Evolutionary conservation across 257 asterid genomes (phyloP), one percentile per base, ranked within the genome.

Genomic region (Solanum chiquidenum): DNA sequence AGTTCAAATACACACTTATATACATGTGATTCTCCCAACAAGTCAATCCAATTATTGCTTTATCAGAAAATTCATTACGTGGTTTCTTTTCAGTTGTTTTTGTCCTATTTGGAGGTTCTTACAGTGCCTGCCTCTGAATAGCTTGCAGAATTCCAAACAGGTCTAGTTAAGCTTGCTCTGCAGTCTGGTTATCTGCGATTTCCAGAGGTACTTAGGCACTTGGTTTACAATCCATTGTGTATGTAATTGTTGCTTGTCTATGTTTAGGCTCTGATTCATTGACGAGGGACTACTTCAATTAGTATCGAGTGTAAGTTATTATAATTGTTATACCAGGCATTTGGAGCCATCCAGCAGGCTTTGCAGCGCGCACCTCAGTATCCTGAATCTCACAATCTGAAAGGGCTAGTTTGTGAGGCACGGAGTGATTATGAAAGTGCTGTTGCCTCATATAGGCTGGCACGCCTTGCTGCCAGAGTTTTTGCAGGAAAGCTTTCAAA

Each of bases 121-220:
- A 80, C 42, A 18, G 27, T 80, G 68, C 68, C 87, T 88, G 79
- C 89, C 76, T 77, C 68, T 88, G 85, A 88, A 87, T 93, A 97
- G 99, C 94, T 95, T 92, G 95, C 99, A 90, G 99, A 94, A 88
- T 95, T 97, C 89, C 99, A 96, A 90, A 93, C 94, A 86, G 99
- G 99, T 86, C 95, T 97, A 92, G 96, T 95, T 84, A 95, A 91
- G 93, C 98, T 96, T 90, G 98, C 99, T 52, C 87, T 93, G 89
- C 89, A 84, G 66, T 95, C 99, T 44, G 88, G 92, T 89, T 84
- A 88, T 89, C 89, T 97, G 91, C 79, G 92, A 90, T 95, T 98
- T 74, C 92, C 98, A 49, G 99, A 96, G 99, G 99, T 97, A 95
- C 52, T 83, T 21, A 79, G 58, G 27, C 68, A 80, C 68, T 46